These are phyloP conservation scores for Yamadazyma tumulicola DNA, from an alignment of 805 yeast genomes.

Conservation along the genomic window DNA sequence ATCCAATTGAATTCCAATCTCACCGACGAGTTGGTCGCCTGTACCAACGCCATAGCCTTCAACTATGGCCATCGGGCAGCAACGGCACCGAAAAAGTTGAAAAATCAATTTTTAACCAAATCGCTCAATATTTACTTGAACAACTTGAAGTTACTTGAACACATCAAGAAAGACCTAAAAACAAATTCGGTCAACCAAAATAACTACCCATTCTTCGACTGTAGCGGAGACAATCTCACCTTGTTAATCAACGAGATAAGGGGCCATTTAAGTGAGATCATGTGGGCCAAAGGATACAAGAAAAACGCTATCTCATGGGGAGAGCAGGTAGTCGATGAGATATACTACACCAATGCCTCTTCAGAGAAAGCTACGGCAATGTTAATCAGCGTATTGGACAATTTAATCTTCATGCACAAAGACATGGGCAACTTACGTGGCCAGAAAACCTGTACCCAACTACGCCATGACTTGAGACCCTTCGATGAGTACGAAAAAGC, in stretches of 20 bases:
- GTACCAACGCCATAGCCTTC: conserved; percentile 34
- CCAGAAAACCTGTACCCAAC: conserved; percentile 24
- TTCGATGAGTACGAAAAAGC: conserved; percentile 17
- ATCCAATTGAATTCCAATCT: conserved; percentile 24
- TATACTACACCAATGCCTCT: conserved; percentile 27
- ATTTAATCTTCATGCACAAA: conserved; percentile 32
- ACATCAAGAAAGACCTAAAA: conserved; percentile 16
- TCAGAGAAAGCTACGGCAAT: conserved; percentile 26
- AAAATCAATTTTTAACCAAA: conserved; percentile 15
- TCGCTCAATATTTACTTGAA: conserved; percentile 37
- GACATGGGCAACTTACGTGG: conserved; percentile 20
- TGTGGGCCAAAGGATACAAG: conserved; percentile 39
- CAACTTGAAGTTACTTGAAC: conserved; percentile 24
- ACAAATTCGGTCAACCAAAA: conserved; percentile 20
- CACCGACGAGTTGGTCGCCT: conserved; percentile 35
- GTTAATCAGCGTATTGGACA: conserved; percentile 26
- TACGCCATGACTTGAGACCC: conserved; percentile 21
- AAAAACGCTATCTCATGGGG: conserved; percentile 39
- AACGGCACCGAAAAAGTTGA: conserved; percentile 7
- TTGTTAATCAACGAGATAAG: conserved; percentile 29
- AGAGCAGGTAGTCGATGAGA: conserved; percentile 38
- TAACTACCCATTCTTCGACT: conserved; percentile 34
- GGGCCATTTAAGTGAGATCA: conserved; percentile 38
- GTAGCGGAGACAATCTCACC: conserved; percentile 25
- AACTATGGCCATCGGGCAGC: conserved; percentile 20